Evolutionary conservation across 495 filamentous ascomycete genomes (phyloP), one percentile per base, ranked within the genome.

Genomic region (Talaromyces proteolyticus): DNA sequence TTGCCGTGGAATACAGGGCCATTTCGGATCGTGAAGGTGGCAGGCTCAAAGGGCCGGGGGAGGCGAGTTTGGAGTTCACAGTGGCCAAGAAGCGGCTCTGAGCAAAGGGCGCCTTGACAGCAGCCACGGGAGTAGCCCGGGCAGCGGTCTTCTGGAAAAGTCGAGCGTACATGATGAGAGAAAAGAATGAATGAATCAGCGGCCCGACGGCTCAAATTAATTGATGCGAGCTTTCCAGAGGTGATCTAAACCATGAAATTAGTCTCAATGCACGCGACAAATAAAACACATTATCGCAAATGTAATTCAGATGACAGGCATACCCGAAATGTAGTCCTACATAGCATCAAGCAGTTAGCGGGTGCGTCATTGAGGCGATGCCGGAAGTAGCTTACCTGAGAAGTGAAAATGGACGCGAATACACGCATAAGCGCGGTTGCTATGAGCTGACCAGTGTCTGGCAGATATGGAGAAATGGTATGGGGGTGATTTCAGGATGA

Each of bases 291-390:
- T n/a, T n/a, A n/a, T n/a, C n/a, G n/a, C n/a, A n/a, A n/a, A n/a
- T n/a, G n/a, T n/a, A n/a, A n/a, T n/a, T n/a, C n/a, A n/a, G n/a
- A n/a, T n/a, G n/a, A n/a, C n/a, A n/a, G n/a, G n/a, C 77, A 60
- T 71, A 89, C 87, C 88, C 87, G 89, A 95, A 77, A 95, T 88
- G 77, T 95, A 95, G 80, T 95, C 89, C 89, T 93, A 63, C 47
- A 54, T 50, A 37, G 19, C 39, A 10, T n/a, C 14, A 10, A 23
- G 10, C 40, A 53, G 47, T 52, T 24, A 63, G 68, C 41, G 51
- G 43, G 36, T 20, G 55, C 38, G 41, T 43, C 25, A 41, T 43
- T 18, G 29, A 16, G 45, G 53, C 52, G 48, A 46, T 42, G 50
- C 51, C 52, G 55, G 29, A 44, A 54, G 42, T 25, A 47, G 69